phyloP scores from a whole-genome alignment of 2,329 filamentous ascomycete genomes.

The Chaetothyriales sp. region DNA sequence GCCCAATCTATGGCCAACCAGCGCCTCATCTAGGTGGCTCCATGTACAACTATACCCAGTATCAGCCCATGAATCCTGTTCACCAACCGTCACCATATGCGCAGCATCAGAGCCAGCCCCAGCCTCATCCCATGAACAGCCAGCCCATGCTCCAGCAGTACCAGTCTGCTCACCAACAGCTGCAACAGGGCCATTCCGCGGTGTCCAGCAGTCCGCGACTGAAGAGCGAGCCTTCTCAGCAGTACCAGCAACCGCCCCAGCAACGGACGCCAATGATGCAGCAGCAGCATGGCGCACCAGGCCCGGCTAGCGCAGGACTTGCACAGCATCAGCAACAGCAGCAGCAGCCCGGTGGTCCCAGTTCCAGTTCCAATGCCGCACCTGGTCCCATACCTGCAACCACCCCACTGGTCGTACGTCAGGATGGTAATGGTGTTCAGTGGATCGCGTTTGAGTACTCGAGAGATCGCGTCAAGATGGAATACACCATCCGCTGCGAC shows the following conservation, averaged over 20 bases:
- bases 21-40: slow-evolving; percentile 64
- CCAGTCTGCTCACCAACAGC: slow-evolving; percentile 28
- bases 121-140: slow-evolving; percentile 41
- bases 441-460: slow-evolving; percentile 99
- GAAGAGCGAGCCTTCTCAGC: slow-evolving; percentile 13
- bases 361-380: slow-evolving; percentile 60
- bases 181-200: slow-evolving; percentile 25
- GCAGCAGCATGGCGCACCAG: slow-evolving; percentile 32
- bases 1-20: slow-evolving; percentile 70
- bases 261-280: slow-evolving; percentile 35
- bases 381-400: slow-evolving; percentile 94
- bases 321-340: slow-evolving; percentile 36
- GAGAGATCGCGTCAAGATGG: slow-evolving; percentile 93
- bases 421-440: slow-evolving; percentile 92
- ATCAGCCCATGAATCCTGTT: slow-evolving; percentile 37
- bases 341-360: slow-evolving; percentile 41
- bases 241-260: slow-evolving; percentile 20
- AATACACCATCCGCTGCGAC: slow-evolving; percentile 96
- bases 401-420: slow-evolving; percentile 80
- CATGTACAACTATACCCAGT: slow-evolving; percentile 61
- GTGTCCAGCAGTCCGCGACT: slow-evolving; percentile 37
- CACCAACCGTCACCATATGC: slow-evolving; percentile 41
- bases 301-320: slow-evolving; percentile 36
- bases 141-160: slow-evolving; percentile 42
- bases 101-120: slow-evolving; percentile 37